Evolutionary conservation across 169 alveolate species (phyloP).

Genomic region (Sarcocystis neurona): DNA sequence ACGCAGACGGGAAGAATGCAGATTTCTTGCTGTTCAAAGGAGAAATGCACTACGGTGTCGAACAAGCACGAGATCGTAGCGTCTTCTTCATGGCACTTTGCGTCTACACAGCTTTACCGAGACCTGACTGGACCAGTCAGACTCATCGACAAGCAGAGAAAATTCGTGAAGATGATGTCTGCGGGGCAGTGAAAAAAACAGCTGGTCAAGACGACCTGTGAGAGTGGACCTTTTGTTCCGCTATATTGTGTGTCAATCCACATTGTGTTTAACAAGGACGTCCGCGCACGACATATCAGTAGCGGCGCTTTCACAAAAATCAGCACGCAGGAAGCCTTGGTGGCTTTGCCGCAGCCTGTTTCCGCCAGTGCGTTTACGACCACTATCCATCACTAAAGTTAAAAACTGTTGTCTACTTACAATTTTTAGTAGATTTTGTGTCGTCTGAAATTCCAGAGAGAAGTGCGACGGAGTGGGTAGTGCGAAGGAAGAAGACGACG

Average conservation of each 20-base stretch:
- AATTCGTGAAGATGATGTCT: too few relatives aligned
- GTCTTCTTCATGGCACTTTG: background rate
- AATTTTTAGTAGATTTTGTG: slow-evolving; percentile 58
- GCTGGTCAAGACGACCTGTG: too few relatives aligned
- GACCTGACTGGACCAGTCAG: too few relatives aligned
- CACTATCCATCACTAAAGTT: background rate
- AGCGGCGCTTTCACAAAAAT: too few relatives aligned
- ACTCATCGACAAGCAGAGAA: too few relatives aligned
- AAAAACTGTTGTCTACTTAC: background rate
- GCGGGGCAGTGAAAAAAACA: too few relatives aligned
- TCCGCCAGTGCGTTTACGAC: background rate
- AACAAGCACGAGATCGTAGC: background rate
- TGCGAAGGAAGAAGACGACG: slow-evolving; percentile 64
- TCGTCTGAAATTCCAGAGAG: slow-evolving; percentile 70
- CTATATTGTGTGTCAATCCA: too few relatives aligned
- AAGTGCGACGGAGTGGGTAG: slow-evolving; percentile 76
- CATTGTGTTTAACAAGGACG: too few relatives aligned
- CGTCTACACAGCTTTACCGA: too few relatives aligned
- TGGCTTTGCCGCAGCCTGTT: background rate
- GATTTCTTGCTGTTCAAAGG: background rate
- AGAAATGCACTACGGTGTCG: background rate
- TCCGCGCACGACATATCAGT: too few relatives aligned
- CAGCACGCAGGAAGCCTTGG: background rate
- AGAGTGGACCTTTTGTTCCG: too few relatives aligned
- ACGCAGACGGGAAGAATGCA: background rate